A percentile compares a stretch with the other conserved stretches of the same genome.
phyloP scores from a whole-genome alignment of 805 yeast genomes.

The Candida fluviatilis region DNA sequence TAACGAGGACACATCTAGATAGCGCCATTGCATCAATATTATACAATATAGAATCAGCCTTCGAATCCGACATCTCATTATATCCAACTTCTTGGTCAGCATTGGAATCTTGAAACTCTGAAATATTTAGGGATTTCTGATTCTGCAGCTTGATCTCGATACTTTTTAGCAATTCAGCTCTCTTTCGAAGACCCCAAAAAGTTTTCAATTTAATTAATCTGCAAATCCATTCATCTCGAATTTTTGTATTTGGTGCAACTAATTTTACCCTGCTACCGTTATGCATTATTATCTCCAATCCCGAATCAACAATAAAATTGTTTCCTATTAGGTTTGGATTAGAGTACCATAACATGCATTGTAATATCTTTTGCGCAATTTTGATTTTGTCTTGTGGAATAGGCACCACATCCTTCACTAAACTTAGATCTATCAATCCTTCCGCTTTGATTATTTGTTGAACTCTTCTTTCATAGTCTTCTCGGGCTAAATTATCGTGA shows the following conservation, averaged over 20 bases:
- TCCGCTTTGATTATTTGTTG: slow-evolving; percentile 53
- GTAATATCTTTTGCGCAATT: slow-evolving; percentile 21
- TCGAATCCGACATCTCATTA: slow-evolving; percentile 51
- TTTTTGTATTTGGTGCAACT: slow-evolving; percentile 47
- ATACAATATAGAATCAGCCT: slow-evolving; percentile 50
- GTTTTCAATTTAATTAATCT: slow-evolving; percentile 38
- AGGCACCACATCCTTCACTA: slow-evolving; percentile 37
- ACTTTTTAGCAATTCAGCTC: slow-evolving; percentile 36
- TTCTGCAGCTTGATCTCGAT: slow-evolving; percentile 42
- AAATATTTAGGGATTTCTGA: slow-evolving; percentile 42
- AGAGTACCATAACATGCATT: slow-evolving; percentile 30
- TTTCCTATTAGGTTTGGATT: slow-evolving; percentile 18
- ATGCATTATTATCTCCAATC: slow-evolving; percentile 47
- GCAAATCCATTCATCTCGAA: slow-evolving; percentile 66
- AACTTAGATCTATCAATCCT: slow-evolving; percentile 57
- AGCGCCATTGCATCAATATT: slow-evolving; percentile 57
- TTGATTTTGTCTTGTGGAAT: slow-evolving; percentile 21
- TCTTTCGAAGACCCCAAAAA: slow-evolving; percentile 58
- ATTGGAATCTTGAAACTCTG: slow-evolving; percentile 55
- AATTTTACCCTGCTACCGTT: slow-evolving; percentile 47
- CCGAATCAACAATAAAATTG: slow-evolving; percentile 37
- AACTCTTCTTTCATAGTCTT: slow-evolving; percentile 61
- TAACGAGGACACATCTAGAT: slow-evolving; percentile 54
- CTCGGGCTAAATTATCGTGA: slow-evolving; percentile 56
- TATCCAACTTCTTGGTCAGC: slow-evolving; percentile 35